Conservation (phyloP, 768 basidiomycete species). For the Dioszegia hungarica region DNA sequence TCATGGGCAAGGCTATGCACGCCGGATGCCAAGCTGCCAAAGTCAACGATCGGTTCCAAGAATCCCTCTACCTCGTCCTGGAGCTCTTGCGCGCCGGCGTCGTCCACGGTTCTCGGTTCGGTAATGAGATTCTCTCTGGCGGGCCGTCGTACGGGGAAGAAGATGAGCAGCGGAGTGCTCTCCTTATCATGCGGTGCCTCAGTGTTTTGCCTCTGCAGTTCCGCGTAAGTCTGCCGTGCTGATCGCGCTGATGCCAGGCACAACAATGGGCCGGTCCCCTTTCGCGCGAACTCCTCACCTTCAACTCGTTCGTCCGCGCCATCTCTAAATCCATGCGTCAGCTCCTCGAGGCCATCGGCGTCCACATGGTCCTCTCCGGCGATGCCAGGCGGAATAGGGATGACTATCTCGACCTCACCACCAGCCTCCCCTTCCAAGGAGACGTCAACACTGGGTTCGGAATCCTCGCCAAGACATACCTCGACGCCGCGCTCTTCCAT, state of each 20-base stretch:
- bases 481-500: constrained; percentile 78
- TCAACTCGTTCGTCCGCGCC: constrained; percentile 94
- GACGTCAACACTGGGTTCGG: constrained; percentile 99
- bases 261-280: constrained; percentile 93
- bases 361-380: constrained; percentile 86
- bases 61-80: constrained; percentile 87
- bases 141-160: constrained; percentile 93
- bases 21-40: constrained; percentile 69
- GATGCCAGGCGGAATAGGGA: constrained; percentile 83
- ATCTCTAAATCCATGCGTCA: constrained; percentile 84
- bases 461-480: constrained; percentile 91
- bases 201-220: constrained; percentile 93
- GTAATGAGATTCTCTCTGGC: constrained; percentile 78
- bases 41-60: constrained; percentile 97
- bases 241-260: constrained; percentile 53
- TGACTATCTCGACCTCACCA: constrained; percentile 83
- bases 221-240: constrained; percentile 60
- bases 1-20: constrained; percentile 86
- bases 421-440: constrained; percentile 87
- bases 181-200: constrained; percentile 92
- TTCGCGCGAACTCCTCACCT: constrained; percentile 91
- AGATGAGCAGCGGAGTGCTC: constrained; percentile 88
- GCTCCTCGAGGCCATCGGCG: constrained; percentile 79
- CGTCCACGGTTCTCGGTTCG: constrained; percentile 90
- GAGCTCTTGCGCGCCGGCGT: constrained; percentile 95